Percentiles rank a stretch among this genome's conserved stretches.
Evolutionary conservation across 768 basidiomycete genomes (phyloP).

Genomic region (Pleurotus eryngii): DNA sequence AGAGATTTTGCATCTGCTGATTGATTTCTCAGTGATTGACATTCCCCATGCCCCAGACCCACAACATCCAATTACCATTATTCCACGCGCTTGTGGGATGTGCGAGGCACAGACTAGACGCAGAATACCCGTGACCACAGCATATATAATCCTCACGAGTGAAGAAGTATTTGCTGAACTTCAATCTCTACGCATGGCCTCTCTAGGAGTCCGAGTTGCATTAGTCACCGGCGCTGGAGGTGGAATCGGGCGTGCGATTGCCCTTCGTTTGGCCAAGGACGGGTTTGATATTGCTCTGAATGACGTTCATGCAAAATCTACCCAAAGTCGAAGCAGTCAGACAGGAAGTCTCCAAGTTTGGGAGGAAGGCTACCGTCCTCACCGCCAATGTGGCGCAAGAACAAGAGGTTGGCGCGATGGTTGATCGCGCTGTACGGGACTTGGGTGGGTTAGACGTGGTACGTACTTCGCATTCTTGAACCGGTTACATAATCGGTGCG

Average conservation of each 20-base stretch:
- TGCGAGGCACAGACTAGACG: no score
- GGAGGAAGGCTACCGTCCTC: slow-evolving; percentile 16
- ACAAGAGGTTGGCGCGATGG: slow-evolving; percentile 22
- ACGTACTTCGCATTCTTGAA: no score
- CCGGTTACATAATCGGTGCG: no score
- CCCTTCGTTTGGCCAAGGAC: slow-evolving; percentile 27
- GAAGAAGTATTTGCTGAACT: no score
- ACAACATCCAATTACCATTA: no score
- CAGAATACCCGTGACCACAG: neutral
- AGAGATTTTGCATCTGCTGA: no score
- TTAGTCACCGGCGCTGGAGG: slow-evolving; percentile 27
- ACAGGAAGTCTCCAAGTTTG: slow-evolving; percentile 20
- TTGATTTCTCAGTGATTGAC: no score
- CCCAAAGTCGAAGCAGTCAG: slow-evolving; percentile 18
- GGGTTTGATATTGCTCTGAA: slow-evolving; percentile 29
- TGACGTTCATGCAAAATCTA: slow-evolving; percentile 16
- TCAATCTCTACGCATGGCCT: no score
- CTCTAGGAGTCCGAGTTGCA: slow-evolving; percentile 24
- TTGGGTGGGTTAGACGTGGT: slow-evolving; percentile 26
- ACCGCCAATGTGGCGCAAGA: slow-evolving; percentile 27
- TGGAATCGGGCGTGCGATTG: slow-evolving; percentile 29
- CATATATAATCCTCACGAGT: no score
- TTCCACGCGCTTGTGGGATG: no score
- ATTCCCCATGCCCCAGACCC: no score
- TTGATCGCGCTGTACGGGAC: slow-evolving; percentile 20